Conservation (phyloP, 2,329 filamentous ascomycete species). For the Microcyclosporella mali region DNA sequence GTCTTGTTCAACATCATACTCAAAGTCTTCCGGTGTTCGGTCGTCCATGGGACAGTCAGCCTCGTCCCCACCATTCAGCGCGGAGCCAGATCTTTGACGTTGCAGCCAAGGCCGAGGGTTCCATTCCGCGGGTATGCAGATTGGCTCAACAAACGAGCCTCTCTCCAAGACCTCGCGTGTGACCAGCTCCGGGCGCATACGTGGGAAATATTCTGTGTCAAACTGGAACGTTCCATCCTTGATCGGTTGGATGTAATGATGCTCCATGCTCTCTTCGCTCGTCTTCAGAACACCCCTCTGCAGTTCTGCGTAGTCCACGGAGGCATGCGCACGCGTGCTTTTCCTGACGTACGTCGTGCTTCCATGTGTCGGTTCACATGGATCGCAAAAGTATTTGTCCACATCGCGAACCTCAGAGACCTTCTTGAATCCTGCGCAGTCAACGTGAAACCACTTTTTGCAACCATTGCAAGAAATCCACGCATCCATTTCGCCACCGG, state of each 20-base stretch:
- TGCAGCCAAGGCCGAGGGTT: conserved; percentile 49
- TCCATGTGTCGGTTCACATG: conserved; percentile 55
- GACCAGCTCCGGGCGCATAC: conserved; percentile 57
- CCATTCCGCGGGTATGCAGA: conserved; percentile 57
- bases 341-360: conserved; percentile 62
- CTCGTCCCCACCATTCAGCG: conserved; percentile 12
- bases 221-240: conserved; percentile 59
- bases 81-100: background rate
- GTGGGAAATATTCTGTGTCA: conserved; percentile 55
- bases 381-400: conserved; percentile 60
- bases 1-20: conserved; percentile 47
- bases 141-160: conserved; percentile 60
- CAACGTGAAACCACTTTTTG: conserved; percentile 62
- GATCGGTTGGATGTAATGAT: conserved; percentile 63
- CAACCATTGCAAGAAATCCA: conserved; percentile 66
- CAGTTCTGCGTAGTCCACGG: conserved; percentile 62
- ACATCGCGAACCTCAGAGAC: conserved; percentile 59
- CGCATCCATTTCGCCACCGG: conserved; percentile 46
- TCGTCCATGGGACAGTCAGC: conserved; percentile 26
- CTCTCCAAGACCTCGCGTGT: conserved; percentile 59
- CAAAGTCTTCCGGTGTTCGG: conserved; percentile 34
- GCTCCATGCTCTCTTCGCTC: conserved; percentile 57
- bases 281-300: conserved; percentile 62
- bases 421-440: conserved; percentile 60
- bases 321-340: conserved; percentile 57